Evolutionary conservation across 1,284 basidiomycete species (phyloP).

Genomic region (Melanopsichium pennsylvanicum): DNA sequence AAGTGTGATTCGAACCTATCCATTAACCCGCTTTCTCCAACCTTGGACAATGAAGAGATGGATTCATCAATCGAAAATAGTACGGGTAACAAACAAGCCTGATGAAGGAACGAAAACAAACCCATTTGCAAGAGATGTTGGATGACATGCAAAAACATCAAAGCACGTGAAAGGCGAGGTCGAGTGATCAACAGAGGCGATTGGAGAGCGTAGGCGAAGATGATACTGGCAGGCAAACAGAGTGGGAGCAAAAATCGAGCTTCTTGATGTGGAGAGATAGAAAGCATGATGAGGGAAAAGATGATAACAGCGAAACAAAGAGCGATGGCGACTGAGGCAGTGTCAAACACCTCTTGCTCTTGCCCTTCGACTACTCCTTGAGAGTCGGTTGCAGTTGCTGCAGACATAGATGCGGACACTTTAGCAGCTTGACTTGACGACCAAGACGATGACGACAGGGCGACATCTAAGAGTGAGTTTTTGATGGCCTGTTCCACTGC

Average conservation of each 20-base stretch:
- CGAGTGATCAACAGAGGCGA: constrained; percentile 10
- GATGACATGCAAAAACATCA: constrained; percentile 11
- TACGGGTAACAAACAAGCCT: constrained; percentile 36
- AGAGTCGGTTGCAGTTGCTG: neutral
- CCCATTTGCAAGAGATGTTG: constrained; percentile 35
- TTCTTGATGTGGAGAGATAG: constrained; percentile 66
- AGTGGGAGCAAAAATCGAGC: constrained; percentile 65
- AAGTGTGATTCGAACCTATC: constrained; percentile 21
- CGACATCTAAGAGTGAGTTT: neutral
- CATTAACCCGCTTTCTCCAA: neutral
- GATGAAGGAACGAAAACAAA: constrained; percentile 48
- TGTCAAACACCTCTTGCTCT: constrained; percentile 1
- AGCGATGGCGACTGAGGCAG: constrained; percentile 3
- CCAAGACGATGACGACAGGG: neutral
- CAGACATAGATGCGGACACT: neutral
- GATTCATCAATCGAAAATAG: constrained; percentile 28
- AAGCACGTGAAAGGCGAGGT: constrained; percentile 14
- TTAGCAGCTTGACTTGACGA: too few relatives aligned
- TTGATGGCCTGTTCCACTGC: constrained; percentile 1
- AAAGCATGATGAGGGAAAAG: constrained; percentile 50
- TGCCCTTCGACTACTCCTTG: too few relatives aligned
- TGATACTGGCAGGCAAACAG: constrained; percentile 46
- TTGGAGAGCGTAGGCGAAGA: constrained; percentile 30
- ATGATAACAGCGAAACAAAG: constrained; percentile 16
- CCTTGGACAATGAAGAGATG: constrained; percentile 1